Base-by-base conservation (phyloP, 345 rosid species). In the Citrus hindsii region DNA sequence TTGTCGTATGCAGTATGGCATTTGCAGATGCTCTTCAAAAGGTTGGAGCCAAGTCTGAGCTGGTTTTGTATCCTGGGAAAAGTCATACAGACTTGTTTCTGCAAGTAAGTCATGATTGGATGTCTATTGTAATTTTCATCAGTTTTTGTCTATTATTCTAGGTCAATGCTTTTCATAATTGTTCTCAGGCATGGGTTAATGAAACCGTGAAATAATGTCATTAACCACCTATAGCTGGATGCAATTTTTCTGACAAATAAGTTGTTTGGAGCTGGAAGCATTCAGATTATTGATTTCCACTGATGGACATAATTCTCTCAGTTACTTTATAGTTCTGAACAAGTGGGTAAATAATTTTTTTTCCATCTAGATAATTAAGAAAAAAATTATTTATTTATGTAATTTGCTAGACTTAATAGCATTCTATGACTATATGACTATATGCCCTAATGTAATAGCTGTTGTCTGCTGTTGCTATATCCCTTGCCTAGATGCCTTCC, bases 81-180 rank as follows among this genome's bases (percentile, higher is more conserved):
- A 85, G 94, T 70, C 99, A 94, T 77, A 96, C 99, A 1, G 99
- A 96, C 81, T 82, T 96, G 77, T 96, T 96, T 83, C 91, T 96
- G 78, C 99, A 95, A 89, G 99, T 92, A 79, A 84, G 84, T 83
- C 61, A 53, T 66, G 19, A 4, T 79, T 12, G 9, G 53, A 62
- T 58, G 59, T 67, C 33, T 48, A 40, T 38, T 63, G n/a, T 60
- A 69, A 8, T 67, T 65, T 5, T 53, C 65, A 33, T 32, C 32
- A 5, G 24, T n/a, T 55, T 56, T 38, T 53, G 22, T 22, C 13
- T 53, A 51, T n/a, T 24, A 32, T 48, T 51, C 33, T 53, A 16
- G 55, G 38, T 67, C 56, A 53, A 35, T 65, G 53, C 71, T 51
- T 42, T 28, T 56, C 32, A n/a, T 37, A 37, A 37, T 37, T 37